Base-by-base conservation (phyloP, 352 stramenopile genomes). In the Phytopythium kandeliae region DNA sequence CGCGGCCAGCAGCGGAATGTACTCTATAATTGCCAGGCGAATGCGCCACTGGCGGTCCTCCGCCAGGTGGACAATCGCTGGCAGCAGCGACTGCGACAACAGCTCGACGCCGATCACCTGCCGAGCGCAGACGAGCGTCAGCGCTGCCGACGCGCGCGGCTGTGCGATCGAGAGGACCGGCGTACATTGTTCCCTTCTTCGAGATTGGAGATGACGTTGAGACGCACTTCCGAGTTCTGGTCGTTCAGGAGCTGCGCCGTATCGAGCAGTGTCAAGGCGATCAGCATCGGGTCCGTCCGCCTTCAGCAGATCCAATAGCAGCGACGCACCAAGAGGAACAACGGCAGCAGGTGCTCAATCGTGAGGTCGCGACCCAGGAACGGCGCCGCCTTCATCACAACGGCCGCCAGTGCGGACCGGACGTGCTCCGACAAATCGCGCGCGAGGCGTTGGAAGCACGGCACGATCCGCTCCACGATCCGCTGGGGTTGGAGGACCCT, bases 1-100 rank as follows among this genome's bases (percentile, higher is more conserved):
- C 54, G 92, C 87, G 4, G 95, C 97, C 34, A 99, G 67, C 40
- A 98, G 71, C 35, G 97, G 97, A 54, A 98, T 98, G 70, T 98
- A 97, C 65, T 99, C 85, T 72, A 99, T 99, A 64, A 99, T 98
- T 19, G 95, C 96, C 15, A 98, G 72, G 35, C 97, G 89, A 59
- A 99, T 97, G 56, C 96, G 83, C 97, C 97, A 99, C 69, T 99
- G 98, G n/a, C 85, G 79, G 76, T 99, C 97, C 78, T 99, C 91
- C 21, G 96, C 94, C 41, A 99, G 77, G 62, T 99, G 95, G 8
- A 98, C 74, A 72, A 99, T 98, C 41, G 96, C 96, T 40, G 97
- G 97, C 11, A 99, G 60, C 13, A 99, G 71, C n/a, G 89, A 98
- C 57, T 99, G 89, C 17, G 86, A 96, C 30, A 99, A 65, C 33